Percentiles rank a stretch among this genome's conserved stretches.
Conservation (phyloP, 805 yeast species). For the Kluyveromyces starmeri region DNA sequence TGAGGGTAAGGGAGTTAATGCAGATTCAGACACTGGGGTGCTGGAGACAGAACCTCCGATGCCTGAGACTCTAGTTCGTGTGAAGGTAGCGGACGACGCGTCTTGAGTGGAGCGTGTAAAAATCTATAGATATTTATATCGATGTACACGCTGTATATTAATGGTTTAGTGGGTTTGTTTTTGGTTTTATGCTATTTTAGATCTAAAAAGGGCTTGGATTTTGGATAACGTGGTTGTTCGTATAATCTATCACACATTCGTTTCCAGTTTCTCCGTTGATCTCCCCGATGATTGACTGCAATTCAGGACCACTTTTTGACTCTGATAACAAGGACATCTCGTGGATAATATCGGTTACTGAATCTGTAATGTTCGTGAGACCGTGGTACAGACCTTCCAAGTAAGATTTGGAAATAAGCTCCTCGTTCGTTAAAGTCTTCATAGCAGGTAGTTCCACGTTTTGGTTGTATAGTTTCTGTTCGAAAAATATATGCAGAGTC, state of each 20-base stretch:
- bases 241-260: constrained; percentile 31
- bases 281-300: constrained; percentile 31
- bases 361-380: constrained; percentile 8
- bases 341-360: constrained; percentile 26
- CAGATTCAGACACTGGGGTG: too few species aligned
- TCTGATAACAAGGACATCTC: constrained; percentile 16
- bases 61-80: constrained; percentile 60
- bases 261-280: constrained; percentile 31
- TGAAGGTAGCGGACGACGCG: constrained; percentile 38
- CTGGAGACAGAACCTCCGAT: constrained; percentile 34
- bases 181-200: constrained; percentile 25
- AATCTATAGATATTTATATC: too few species aligned
- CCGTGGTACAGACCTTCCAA: constrained; percentile 12
- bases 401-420: constrained; percentile 12
- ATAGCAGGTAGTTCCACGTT: constrained; percentile 27
- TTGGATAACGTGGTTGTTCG: constrained; percentile 26
- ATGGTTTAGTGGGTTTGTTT: too few species aligned
- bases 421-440: constrained; percentile 10
- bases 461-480: constrained; percentile 26
- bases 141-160: neutral
- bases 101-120: constrained; percentile 2
- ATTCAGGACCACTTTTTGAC: constrained; percentile 17
- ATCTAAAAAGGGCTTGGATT: constrained; percentile 12
- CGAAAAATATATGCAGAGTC: constrained; percentile 33
- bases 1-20: constrained; percentile 24